These are phyloP conservation scores for Phytophthora kernoviae DNA, from an alignment of 352 stramenopile genomes.

Conservation along the genomic window DNA sequence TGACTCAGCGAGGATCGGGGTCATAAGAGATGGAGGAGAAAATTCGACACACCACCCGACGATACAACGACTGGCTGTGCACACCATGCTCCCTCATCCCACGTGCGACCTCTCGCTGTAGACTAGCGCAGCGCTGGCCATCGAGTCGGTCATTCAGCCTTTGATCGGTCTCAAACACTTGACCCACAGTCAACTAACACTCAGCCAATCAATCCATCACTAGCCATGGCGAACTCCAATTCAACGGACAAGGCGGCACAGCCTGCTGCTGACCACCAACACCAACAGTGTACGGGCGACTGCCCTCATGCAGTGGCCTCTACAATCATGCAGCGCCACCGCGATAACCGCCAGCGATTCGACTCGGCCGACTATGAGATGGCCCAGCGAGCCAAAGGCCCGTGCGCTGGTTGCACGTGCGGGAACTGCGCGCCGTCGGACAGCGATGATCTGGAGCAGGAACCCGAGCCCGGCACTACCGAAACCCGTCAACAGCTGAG, in stretches of 20 bases:
- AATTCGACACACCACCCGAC: slow-evolving; percentile 6
- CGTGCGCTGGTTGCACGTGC: slow-evolving; percentile 31
- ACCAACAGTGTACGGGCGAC: slow-evolving; percentile 12
- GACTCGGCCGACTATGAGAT: slow-evolving; percentile 78
- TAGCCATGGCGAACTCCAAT: slow-evolving; percentile 23
- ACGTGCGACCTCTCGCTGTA: slow-evolving; percentile 20
- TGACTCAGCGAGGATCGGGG: too few relatives aligned
- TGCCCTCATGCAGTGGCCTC: slow-evolving; percentile 38
- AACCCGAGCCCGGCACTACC: slow-evolving; percentile 39
- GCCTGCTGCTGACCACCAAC: slow-evolving; percentile 16
- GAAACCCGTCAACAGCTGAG: slow-evolving; percentile 47
- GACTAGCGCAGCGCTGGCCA: not conserved
- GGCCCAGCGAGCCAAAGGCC: slow-evolving; percentile 28
- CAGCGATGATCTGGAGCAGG: slow-evolving; percentile 36
- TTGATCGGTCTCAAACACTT: slow-evolving; percentile 14
- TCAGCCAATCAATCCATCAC: too few relatives aligned
- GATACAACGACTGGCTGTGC: slow-evolving; percentile 8
- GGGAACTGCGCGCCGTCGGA: slow-evolving; percentile 24
- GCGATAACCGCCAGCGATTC: slow-evolving; percentile 65
- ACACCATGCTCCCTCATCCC: not conserved
- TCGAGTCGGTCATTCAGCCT: slow-evolving; percentile 19
- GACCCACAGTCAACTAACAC: not conserved
- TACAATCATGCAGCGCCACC: slow-evolving; percentile 57
- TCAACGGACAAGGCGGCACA: slow-evolving; percentile 17
- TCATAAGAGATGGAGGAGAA: slow-evolving; percentile 8